These are phyloP conservation scores for Leucoagaricus sp. DNA, from an alignment of 1,284 basidiomycete genomes.

Conservation along the genomic window DNA sequence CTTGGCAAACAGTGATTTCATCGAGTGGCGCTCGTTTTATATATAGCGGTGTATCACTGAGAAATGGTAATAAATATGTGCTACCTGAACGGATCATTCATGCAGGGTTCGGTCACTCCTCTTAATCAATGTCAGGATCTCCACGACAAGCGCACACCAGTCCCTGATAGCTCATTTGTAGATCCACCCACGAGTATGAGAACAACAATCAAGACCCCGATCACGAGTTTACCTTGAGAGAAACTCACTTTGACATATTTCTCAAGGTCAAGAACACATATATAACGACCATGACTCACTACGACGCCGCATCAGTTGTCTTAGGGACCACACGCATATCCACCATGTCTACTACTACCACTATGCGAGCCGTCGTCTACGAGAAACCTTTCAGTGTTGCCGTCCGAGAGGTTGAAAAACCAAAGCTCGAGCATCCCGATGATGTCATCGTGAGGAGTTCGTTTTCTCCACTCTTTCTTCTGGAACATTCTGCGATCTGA, in stretches of 20 bases:
- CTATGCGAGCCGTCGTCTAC: slow-evolving; percentile 54
- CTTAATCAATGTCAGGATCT: too few relatives aligned
- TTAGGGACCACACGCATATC: background rate
- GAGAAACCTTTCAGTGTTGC: slow-evolving; percentile 48
- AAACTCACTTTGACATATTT: background rate
- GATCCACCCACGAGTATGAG: background rate
- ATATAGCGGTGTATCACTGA: too few relatives aligned
- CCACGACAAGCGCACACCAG: too few relatives aligned
- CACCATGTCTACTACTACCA: background rate
- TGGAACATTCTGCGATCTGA: background rate
- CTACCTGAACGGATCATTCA: too few relatives aligned
- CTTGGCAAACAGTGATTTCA: too few relatives aligned
- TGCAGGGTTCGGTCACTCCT: too few relatives aligned
- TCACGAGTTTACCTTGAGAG: background rate
- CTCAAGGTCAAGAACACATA: background rate
- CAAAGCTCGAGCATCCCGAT: slow-evolving; percentile 48
- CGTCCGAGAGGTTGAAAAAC: slow-evolving; percentile 44
- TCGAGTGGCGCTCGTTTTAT: too few relatives aligned
- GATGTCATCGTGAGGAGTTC: slow-evolving; percentile 50
- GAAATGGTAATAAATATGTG: too few relatives aligned
- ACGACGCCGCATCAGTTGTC: background rate
- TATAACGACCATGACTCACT: too few relatives aligned
- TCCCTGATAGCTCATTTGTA: too few relatives aligned
- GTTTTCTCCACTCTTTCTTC: slow-evolving; percentile 5
- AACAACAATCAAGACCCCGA: background rate